Evolutionary conservation across 306 rosid species (phyloP), one percentile per base, ranked within the genome.

Genomic region (Notholithocarpus densiflorus): DNA sequence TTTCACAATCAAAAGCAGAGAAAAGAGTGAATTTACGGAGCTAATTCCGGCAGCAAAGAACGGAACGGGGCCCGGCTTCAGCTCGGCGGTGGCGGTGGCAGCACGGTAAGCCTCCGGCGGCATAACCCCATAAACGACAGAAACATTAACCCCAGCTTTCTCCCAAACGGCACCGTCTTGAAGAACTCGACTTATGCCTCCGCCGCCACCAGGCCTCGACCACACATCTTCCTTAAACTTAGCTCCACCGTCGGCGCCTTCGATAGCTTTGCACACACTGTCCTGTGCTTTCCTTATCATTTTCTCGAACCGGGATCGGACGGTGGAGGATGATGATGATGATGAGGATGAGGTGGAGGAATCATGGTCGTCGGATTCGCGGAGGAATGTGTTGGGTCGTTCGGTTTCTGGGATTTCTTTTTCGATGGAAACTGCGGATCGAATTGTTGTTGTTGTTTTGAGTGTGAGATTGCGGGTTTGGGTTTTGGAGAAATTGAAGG

Each of bases 71-170:
- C 93, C 97, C 23, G 98, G 97, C 78, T 94, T 94, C 5, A 87
- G 89, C 84, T 70, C 27, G 7, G 85, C n/a, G 3, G 88, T 78
- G 56, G 86, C 89, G 75, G 90, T 91, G 29, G 98, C 98, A 37
- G 98, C 98, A 66, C 98, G 91, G 69, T 95, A 95, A 66, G 98
- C 98, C 48, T 95, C 98, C 5, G 98, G 97, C 6, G 99, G 99
- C 99, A 95, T 95, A 5, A 93, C 88, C 11, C 99, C 99, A 20
- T 95, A 95, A 21, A 95, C 99, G 43, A 95, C 97, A 4, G 98
- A 93, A 27, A 95, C 99, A 83, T 95, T 95, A 27, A 95, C 99
- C 10, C 99, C 99, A 51, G 99, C 99, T 80, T 95, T 95, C 90
- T 95, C 99, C 92, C 91, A 92, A 78, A 95, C 91, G 52, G 92